These are phyloP conservation scores for Leccinum sublutescens DNA, from an alignment of 768 basidiomycete species.

Conservation along the genomic window DNA sequence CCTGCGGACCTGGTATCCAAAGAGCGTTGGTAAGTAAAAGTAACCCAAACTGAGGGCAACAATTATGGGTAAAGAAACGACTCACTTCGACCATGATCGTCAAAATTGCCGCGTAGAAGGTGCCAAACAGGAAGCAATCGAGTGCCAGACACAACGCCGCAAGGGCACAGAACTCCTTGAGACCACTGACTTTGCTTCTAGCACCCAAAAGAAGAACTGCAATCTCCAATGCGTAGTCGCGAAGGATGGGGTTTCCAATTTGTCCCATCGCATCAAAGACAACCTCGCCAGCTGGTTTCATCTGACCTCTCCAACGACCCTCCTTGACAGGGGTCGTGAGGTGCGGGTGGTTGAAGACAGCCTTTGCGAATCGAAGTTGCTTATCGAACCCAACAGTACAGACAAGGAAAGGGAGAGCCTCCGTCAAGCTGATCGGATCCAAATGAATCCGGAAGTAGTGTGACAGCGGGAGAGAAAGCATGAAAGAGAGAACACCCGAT, in stretches of 20 bases:
- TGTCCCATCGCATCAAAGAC: slow-evolving; percentile 79
- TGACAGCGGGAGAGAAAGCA: slow-evolving; percentile 76
- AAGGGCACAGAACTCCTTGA: slow-evolving; percentile 92
- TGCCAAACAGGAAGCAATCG: slow-evolving; percentile 87
- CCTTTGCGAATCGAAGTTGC: slow-evolving; percentile 85
- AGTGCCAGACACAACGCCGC: slow-evolving; percentile 82
- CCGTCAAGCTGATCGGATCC: slow-evolving; percentile 89
- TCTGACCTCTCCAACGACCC: slow-evolving; percentile 41
- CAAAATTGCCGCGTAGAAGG: slow-evolving; percentile 85
- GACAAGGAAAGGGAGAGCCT: slow-evolving; percentile 96
- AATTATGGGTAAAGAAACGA: slow-evolving; percentile 8
- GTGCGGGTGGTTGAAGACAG: slow-evolving; percentile 84
- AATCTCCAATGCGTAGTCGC: slow-evolving; percentile 93
- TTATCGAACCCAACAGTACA: slow-evolving; percentile 99
- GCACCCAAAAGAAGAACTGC: slow-evolving; percentile 87
- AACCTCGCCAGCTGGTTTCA: slow-evolving; percentile 80
- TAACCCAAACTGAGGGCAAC: neutral
- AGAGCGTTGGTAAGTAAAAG: slow-evolving; percentile 10
- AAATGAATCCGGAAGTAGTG: slow-evolving; percentile 80
- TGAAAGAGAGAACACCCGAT: slow-evolving; percentile 77
- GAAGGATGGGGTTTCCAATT: slow-evolving; percentile 79
- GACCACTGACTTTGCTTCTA: slow-evolving; percentile 79
- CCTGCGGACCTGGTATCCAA: slow-evolving; percentile 56
- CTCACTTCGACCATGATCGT: slow-evolving; percentile 94
- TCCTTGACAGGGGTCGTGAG: slow-evolving; percentile 40